Evolutionary conservation across 2,329 filamentous ascomycete species (phyloP).

Genomic region (Aulographum hederae): DNA sequence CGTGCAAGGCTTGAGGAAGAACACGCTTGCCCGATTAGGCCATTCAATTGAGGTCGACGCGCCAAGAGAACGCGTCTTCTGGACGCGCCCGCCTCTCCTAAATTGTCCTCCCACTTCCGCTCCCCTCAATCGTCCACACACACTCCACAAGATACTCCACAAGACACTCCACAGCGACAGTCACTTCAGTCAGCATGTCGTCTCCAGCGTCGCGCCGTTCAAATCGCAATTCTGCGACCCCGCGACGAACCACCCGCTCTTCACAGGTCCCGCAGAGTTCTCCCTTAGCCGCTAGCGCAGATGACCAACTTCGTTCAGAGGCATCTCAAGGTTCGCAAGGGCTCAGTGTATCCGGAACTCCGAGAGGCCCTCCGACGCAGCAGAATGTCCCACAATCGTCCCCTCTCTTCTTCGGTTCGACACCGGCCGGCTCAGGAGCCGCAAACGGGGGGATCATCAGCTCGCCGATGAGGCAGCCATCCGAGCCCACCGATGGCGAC

Average conservation of each 20-base stretch:
- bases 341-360: slow-evolving; percentile 24
- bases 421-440: slow-evolving; percentile 26
- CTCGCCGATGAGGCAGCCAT: slow-evolving; percentile 25
- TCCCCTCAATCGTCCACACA: no score
- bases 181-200: slow-evolving; percentile 35
- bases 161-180: no score
- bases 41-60: no score
- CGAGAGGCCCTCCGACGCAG: slow-evolving; percentile 24
- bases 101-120: no score
- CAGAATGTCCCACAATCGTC: slow-evolving; percentile 46
- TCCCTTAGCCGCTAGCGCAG: slow-evolving; percentile 24
- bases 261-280: slow-evolving; percentile 36
- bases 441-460: slow-evolving; percentile 24
- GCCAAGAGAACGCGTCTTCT: no score
- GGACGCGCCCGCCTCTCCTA: no score
- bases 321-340: slow-evolving; percentile 18
- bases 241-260: slow-evolving; percentile 31
- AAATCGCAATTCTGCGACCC: slow-evolving; percentile 35
- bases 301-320: slow-evolving; percentile 25
- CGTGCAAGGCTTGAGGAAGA: no score
- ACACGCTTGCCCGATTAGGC: no score
- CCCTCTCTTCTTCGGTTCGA: slow-evolving; percentile 59
- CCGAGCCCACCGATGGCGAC: slow-evolving; percentile 36
- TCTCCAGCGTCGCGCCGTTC: slow-evolving; percentile 40
- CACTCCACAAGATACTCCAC: no score